phyloP scores from a whole-genome alignment of 2,329 filamentous ascomycete species.

The Coleophoma crateriformis region DNA sequence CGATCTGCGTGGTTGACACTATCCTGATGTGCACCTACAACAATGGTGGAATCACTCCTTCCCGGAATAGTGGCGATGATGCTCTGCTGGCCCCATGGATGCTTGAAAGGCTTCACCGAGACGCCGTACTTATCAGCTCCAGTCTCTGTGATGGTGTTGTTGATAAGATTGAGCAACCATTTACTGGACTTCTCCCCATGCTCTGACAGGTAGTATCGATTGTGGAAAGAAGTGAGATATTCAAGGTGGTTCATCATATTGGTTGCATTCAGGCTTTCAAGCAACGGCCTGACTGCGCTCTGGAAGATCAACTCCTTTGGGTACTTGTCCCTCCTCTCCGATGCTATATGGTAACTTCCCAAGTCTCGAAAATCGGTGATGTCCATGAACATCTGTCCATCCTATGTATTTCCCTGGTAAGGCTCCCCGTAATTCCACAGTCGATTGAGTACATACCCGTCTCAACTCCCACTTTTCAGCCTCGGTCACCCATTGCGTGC shows the following conservation, averaged over 20 bases:
- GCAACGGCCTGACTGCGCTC: constrained; percentile 57
- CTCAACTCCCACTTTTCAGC: constrained; percentile 88
- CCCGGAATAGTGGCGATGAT: constrained; percentile 88
- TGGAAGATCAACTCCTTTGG: constrained; percentile 60
- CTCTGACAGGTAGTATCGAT: constrained; percentile 71
- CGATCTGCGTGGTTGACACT: constrained; percentile 64
- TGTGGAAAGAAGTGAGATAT: constrained; percentile 71
- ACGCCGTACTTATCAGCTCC: constrained; percentile 62
- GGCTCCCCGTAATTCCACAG: no score
- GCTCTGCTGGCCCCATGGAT: constrained; percentile 80
- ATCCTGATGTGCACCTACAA: constrained; percentile 87
- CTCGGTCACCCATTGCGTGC: constrained; percentile 81
- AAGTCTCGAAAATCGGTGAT: constrained; percentile 69
- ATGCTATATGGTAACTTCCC: constrained; percentile 37
- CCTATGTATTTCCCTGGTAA: constrained; percentile 36
- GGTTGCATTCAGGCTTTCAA: constrained; percentile 62
- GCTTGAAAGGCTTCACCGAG: constrained; percentile 65
- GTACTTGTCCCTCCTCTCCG: constrained; percentile 45
- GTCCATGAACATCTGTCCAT: constrained; percentile 85
- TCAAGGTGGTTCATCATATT: constrained; percentile 73
- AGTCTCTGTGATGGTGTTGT: constrained; percentile 61
- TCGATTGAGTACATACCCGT: constrained; percentile 49
- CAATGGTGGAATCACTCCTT: constrained; percentile 71
- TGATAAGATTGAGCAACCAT: constrained; percentile 75
- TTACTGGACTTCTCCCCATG: constrained; percentile 75